Evolutionary conservation across 176 grass and related monocot species (phyloP), one percentile per base, ranked within the genome.

Genomic region (Carex kokanica): DNA sequence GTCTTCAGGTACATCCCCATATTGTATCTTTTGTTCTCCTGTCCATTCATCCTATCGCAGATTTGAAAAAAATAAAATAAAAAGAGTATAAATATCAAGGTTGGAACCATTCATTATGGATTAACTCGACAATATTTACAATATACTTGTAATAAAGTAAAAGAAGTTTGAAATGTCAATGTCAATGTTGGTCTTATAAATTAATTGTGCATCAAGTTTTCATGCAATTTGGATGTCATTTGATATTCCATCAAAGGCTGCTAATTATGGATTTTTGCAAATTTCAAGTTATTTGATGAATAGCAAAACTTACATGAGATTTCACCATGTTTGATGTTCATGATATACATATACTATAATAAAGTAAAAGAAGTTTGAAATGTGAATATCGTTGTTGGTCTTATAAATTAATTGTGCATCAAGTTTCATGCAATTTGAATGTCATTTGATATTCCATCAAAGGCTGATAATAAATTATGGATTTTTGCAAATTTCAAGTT

Each of bases 1-100:
- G 80, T 95, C 92, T 79, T 98, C 95, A 79, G 95, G 89, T 75
- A 98, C 71, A 85, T 98, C 95, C 5, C 89, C 86, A 41, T 91
- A 91, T 81, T 95, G 91, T 86, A 98, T 25, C 79, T 95, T 98
- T 65, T 95, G 92, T 74, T 95, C 95, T 84, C 95, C 95, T 36
- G 95, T 95, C 95, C 95, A 98, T 90, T 98, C 95, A 52, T 98
- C 95, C 95, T 98, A 47, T 55, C 9, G 49, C 14, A 77, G 73
- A 25, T 52, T 77, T 55, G 8, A 45, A 9, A 9, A 8, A 10
- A 45, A 2, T 1, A 45, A 49, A 49, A 10, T 27, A 14, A 25
- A 24, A n/a, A 74, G 11, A 51, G 0, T 78, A 60, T 38, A 14
- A 57, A 47, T 60, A 24, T 13, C 45, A 83, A 25, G 45, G 25